Conservation (phyloP, 805 yeast genomes). For the Wickerhamomyces canadensis region DNA sequence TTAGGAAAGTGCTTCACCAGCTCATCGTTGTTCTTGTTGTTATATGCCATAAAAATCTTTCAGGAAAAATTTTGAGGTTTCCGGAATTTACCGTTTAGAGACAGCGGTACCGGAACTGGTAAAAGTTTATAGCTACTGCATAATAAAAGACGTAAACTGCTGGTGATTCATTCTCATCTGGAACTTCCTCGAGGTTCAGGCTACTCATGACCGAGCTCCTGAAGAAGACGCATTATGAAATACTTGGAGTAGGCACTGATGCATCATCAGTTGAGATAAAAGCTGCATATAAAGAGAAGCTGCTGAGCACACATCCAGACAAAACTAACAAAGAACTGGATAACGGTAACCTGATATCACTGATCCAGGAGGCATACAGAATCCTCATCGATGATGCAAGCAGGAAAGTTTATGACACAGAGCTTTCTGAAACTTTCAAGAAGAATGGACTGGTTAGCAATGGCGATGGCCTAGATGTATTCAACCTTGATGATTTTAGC, state of each 20-base stretch:
- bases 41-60: too few relatives aligned
- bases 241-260: constrained; percentile 44
- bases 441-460: constrained; percentile 29
- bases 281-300: constrained; percentile 54
- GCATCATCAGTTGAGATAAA: constrained; percentile 41
- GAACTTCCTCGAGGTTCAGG: background rate
- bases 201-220: constrained; percentile 12
- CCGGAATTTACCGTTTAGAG: background rate
- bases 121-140: too few relatives aligned
- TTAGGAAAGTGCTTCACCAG: background rate
- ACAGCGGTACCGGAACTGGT: too few relatives aligned
- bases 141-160: too few relatives aligned
- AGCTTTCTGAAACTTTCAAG: constrained; percentile 30
- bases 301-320: constrained; percentile 77
- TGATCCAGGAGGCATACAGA: constrained; percentile 61
- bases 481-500: constrained; percentile 58
- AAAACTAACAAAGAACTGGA: constrained; percentile 32
- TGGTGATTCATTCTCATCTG: too few relatives aligned
- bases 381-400: constrained; percentile 36
- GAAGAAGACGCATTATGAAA: constrained; percentile 42
- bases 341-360: constrained; percentile 29
- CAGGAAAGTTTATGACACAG: constrained; percentile 48
- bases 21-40: background rate
- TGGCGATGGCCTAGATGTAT: constrained; percentile 68
- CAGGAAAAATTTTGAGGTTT: constrained; percentile 2